phyloP scores from a whole-genome alignment of 495 filamentous ascomycete species.

The Talaromyces borbonicus region DNA sequence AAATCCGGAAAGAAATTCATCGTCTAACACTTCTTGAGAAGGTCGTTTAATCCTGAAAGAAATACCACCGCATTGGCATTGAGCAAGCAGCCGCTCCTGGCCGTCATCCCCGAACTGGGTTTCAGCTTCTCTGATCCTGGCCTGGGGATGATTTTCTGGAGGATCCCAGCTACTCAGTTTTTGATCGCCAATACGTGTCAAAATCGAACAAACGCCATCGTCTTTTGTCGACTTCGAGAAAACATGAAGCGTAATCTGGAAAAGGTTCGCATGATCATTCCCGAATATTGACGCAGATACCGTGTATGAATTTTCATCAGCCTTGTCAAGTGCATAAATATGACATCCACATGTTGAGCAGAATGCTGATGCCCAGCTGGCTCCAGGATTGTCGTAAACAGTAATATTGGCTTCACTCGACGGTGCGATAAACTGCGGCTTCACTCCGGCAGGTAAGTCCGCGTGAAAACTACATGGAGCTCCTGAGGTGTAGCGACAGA shows the following conservation, averaged over 20 bases:
- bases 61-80: conserved; percentile 44
- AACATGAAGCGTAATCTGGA: conserved; percentile 28
- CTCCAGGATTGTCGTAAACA: conserved; percentile 22
- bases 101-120: neutral
- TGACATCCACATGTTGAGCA: conserved; percentile 37
- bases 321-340: conserved; percentile 21
- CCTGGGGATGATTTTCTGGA: neutral
- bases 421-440: conserved; percentile 23
- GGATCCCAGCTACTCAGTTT: conserved; percentile 15
- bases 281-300: conserved; percentile 27
- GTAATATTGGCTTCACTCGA: conserved; percentile 18
- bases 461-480: conserved; percentile 44
- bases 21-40: conserved; percentile 17
- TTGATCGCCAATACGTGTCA: conserved; percentile 20
- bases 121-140: neutral
- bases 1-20: conserved; percentile 25
- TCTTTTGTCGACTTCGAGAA: conserved; percentile 35
- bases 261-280: conserved; percentile 16
- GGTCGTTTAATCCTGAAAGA: conserved; percentile 29
- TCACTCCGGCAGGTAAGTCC: conserved; percentile 26
- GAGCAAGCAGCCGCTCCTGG: conserved; percentile 16
- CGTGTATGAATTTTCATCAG: conserved; percentile 11
- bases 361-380: conserved; percentile 21
- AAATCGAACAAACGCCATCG: conserved; percentile 29
- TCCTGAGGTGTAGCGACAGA: conserved; percentile 51